phyloP scores from a whole-genome alignment of 805 yeast genomes.

The Myxozyma vanderwaltii region DNA sequence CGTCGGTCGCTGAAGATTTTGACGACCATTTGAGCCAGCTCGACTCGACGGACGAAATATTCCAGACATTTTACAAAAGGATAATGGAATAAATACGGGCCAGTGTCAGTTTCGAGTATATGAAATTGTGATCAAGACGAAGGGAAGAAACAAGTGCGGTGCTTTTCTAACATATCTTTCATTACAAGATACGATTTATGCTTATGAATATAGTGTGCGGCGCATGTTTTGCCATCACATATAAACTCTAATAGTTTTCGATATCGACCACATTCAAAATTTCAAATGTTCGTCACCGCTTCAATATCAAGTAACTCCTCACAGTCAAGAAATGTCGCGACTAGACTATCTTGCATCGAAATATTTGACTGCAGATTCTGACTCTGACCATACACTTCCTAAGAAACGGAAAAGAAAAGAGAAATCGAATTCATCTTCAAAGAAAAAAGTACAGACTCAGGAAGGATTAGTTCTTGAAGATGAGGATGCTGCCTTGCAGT shows the following conservation, averaged over 20 bases:
- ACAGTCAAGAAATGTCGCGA: conserved; percentile 47
- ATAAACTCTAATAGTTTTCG: not conserved
- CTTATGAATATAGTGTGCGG: not conserved
- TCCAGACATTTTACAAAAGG: conserved; percentile 13
- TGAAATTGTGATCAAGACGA: not conserved
- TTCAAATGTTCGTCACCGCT: too few relatives aligned
- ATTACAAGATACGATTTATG: too few relatives aligned
- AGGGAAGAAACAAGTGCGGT: not conserved
- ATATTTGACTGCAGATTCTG: conserved; percentile 43
- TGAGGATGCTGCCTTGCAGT: conserved; percentile 30
- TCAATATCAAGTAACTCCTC: not conserved
- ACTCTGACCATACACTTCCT: conserved; percentile 32
- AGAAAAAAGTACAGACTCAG: not conserved
- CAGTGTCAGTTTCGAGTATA: not conserved
- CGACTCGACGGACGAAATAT: conserved; percentile 16
- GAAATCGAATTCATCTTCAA: conserved; percentile 10
- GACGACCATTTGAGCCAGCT: conserved; percentile 2
- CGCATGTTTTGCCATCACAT: conserved; percentile 2
- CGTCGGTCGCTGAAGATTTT: conserved; percentile 1
- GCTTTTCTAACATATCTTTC: too few relatives aligned
- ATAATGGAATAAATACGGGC: not conserved
- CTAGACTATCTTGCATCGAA: conserved; percentile 52
- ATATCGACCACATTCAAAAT: not conserved
- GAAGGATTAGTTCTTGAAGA: conserved; percentile 34
- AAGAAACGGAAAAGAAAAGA: conserved; percentile 37